A percentile compares a stretch with the other conserved stretches of the same genome.
Evolutionary conservation across 2,329 filamentous ascomycete genomes (phyloP).

Genomic region (Cercospora canescens): DNA sequence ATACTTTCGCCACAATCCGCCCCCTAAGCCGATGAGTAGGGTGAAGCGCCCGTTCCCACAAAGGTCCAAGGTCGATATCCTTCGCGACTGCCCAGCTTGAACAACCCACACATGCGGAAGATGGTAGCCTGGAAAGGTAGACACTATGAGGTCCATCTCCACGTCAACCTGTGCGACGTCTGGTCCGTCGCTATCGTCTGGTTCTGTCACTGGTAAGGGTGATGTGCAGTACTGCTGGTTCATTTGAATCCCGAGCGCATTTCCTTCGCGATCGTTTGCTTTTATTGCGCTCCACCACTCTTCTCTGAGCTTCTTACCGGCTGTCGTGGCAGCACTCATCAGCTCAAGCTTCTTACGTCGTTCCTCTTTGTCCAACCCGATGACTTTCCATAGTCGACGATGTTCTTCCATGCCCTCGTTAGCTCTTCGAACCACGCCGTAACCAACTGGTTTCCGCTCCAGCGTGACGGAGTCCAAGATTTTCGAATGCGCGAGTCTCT

Average conservation of each 20-base stretch:
- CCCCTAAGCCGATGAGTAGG: slow-evolving; percentile 48
- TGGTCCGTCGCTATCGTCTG: slow-evolving; percentile 41
- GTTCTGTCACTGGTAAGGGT: slow-evolving; percentile 41
- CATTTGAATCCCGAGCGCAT: slow-evolving; percentile 59
- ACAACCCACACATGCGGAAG: slow-evolving; percentile 64
- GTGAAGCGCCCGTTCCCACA: slow-evolving; percentile 54
- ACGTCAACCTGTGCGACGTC: slow-evolving; percentile 36
- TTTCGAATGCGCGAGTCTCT: slow-evolving; percentile 22
- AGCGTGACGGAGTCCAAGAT: slow-evolving; percentile 32
- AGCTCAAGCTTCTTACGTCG: slow-evolving; percentile 38
- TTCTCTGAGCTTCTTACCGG: slow-evolving; percentile 36
- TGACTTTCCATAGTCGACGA: slow-evolving; percentile 9
- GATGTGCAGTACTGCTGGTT: slow-evolving; percentile 52
- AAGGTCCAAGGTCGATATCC: slow-evolving; percentile 59
- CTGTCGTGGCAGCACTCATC: slow-evolving; percentile 27
- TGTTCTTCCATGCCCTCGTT: slow-evolving; percentile 57
- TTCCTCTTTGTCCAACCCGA: slow-evolving; percentile 12
- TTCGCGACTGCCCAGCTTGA: slow-evolving; percentile 43
- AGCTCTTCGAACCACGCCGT: slow-evolving; percentile 53
- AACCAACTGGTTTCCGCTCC: slow-evolving; percentile 43
- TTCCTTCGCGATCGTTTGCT: slow-evolving; percentile 37
- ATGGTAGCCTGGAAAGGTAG: slow-evolving; percentile 53
- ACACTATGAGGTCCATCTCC: neutral
- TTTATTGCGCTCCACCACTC: slow-evolving; percentile 12
- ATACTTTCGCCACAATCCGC: slow-evolving; percentile 52